phyloP scores from a whole-genome alignment of 805 yeast species.

The Ogataea henricii region DNA sequence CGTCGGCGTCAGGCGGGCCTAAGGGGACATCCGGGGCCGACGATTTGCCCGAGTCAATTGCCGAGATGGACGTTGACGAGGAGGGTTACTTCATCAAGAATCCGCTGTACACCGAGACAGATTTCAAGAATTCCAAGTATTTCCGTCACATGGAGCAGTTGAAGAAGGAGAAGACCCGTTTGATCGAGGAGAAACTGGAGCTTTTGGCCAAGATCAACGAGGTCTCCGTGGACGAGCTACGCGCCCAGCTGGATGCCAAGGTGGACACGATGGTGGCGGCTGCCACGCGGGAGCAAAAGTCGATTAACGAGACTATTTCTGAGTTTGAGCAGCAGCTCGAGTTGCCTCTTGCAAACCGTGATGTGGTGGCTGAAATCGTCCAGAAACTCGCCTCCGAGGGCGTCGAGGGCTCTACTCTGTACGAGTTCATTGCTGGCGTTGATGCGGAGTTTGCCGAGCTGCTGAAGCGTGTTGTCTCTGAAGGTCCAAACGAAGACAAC shows the following conservation, averaged over 20 bases:
- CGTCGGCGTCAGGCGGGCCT: constrained; percentile 1
- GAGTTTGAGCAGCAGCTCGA: constrained; percentile 21
- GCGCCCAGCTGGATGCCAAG: constrained; percentile 24
- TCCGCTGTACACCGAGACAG: constrained; percentile 21
- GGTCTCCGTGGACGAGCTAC: constrained; percentile 24
- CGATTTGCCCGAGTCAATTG: constrained; percentile 10
- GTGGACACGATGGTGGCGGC: constrained; percentile 16
- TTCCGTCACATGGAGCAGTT: constrained; percentile 21
- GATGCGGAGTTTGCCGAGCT: constrained; percentile 28
- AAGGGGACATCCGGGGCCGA: not conserved
- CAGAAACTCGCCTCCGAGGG: constrained; percentile 21
- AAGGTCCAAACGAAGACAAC: constrained; percentile 17
- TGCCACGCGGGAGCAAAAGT: constrained; percentile 7
- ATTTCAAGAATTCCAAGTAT: constrained; percentile 26
- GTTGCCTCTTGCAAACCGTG: constrained; percentile 13
- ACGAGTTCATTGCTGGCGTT: constrained; percentile 16
- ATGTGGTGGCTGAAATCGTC: constrained; percentile 25
- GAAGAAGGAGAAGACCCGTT: constrained; percentile 22
- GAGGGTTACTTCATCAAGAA: constrained; percentile 26
- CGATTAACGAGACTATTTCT: constrained; percentile 18
- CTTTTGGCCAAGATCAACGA: constrained; percentile 24
- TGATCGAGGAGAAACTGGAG: constrained; percentile 30
- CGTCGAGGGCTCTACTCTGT: constrained; percentile 25
- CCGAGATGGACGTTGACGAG: constrained; percentile 24
- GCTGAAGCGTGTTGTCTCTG: constrained; percentile 15